These are phyloP conservation scores for Lophiotrema nucula DNA, from an alignment of 495 filamentous ascomycete genomes.

Conservation along the genomic window DNA sequence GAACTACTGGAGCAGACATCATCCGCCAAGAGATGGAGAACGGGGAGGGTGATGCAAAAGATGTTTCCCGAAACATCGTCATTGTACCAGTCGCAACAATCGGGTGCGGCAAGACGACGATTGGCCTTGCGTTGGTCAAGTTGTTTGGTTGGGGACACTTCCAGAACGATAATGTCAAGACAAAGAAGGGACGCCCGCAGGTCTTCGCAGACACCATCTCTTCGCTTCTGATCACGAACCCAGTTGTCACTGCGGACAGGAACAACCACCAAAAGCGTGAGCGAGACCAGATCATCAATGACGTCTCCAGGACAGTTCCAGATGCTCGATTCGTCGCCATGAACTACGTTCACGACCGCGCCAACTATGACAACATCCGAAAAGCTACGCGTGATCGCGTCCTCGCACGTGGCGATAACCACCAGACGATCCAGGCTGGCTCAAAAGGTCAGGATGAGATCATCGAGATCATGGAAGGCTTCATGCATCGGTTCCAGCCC, in stretches of 20 bases:
- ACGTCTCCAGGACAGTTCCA: conserved; percentile 59
- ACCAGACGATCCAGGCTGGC: conserved; percentile 92
- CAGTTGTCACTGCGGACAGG: conserved; percentile 84
- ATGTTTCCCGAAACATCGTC: conserved; percentile 63
- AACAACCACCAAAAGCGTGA: conserved; percentile 92
- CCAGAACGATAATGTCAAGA: conserved; percentile 95
- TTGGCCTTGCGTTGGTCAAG: conserved; percentile 76
- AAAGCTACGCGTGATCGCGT: conserved; percentile 77
- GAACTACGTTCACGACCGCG: conserved; percentile 78
- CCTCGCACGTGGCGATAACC: conserved; percentile 84
- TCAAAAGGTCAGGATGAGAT: conserved; percentile 65
- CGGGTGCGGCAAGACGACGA: conserved; percentile 94
- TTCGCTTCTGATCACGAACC: conserved; percentile 54
- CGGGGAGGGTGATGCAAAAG: conserved; percentile 42
- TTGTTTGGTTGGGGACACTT: conserved; percentile 92
- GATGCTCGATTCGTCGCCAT: conserved; percentile 81
- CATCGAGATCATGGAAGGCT: conserved; percentile 91
- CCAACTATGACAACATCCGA: conserved; percentile 61
- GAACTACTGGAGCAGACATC: conserved; percentile 82
- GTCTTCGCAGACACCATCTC: conserved; percentile 68
- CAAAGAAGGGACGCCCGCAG: conserved; percentile 65
- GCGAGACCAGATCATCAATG: conserved; percentile 79
- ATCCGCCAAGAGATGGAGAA: conserved; percentile 60
- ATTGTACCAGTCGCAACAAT: conserved; percentile 87
- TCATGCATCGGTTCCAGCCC: conserved; percentile 79